Evolutionary conservation across 371 early-diverging fungal genomes (phyloP), one percentile per base, ranked within the genome.

Genomic region (Coemansia sp.): DNA sequence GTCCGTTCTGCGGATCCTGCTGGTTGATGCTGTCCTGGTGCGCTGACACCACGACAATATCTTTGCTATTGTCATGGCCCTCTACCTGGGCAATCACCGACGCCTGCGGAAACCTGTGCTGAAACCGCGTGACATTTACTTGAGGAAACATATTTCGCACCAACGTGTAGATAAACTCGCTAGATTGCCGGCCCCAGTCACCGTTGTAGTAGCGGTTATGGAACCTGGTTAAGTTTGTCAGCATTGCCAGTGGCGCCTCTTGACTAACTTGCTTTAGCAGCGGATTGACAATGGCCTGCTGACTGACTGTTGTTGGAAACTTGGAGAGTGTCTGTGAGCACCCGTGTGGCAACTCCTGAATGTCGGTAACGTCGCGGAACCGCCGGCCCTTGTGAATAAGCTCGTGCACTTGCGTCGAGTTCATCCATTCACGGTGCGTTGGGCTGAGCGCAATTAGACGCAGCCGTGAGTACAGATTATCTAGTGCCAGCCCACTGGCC

Each of bases 1-100:
- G 82, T 16, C 91, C 93, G 60, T 64, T 84, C 31, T 58, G 93
- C 24, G 24, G 24, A 36, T 88, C 76, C 85, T 86, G 88, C 74
- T 78, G 79, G 66, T 90, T 92, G 55, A 92, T 80, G 9, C 89
- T 89, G 63, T 94, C 95, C 75, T 91, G 93, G 78, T 95, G 97
- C 8, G 94, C 93, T 24, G 87, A 84, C 10, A 94, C 72, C 69
- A 96, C 83, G 1, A 93, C 90, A 9, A 87, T 75, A 47, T 88
- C 87, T 43, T 87, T 76, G 0, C 81, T 43, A 12, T 67, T 67
- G 5, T 72, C 64, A 38, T 66, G 71, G 10, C 91, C 89, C 52
- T 86, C 84, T 47, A 90, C 84, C 38, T 87, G 82, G 49, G 86
- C 82, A 46, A 83, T 81, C n/a, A 81, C 71, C 32, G 80, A 74